Base-by-base conservation (phyloP, 768 basidiomycete species). In the Lepiota subincarnata region DNA sequence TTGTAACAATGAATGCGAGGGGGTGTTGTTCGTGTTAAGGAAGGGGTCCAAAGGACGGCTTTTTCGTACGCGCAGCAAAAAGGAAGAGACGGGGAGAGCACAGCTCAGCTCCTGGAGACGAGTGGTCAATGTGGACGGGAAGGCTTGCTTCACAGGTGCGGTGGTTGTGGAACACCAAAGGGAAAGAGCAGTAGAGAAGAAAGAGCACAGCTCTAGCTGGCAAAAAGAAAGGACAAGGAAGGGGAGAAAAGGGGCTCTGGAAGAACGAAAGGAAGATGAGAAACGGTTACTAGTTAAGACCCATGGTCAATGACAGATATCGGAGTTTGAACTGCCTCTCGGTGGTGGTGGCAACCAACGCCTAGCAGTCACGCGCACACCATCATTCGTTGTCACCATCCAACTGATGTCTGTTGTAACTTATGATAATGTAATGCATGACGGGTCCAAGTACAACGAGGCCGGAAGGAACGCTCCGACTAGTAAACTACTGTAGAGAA, bases 141-240 rank as follows among this genome's bases (percentile, higher is more conserved):
- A 53, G 59, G 60, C 60, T 60, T 57, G 63, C 59, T 61, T 62
- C 60, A 61, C 61, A 60, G 42, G 45, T 36, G 41, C 50, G 31
- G 55, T 22, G 24, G 38, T 36, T 49, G 31, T 8, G 31, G 38
- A 39, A 42, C 43, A 41, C 50, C 31, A 39, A 42, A 28, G 42
- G 31, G 40, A 47, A 40, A 47, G 19, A 47, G 53, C 13, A 41
- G 35, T 39, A 22, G n/a, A 58, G 60, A 26, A 55, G 52, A 52
- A 62, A 60, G 68, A 69, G 70, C 70, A 53, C 70, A 69, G 72
- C 70, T 72, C 69, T 59, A 61, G 65, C 64, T 64, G 61, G 62
- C 64, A 40, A 41, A 48, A 39, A 38, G 41, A 54, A 54, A 28
- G 19, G 28, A 22, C 39, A 61, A 61, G 63, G 60, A 59, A 58